Conservation (phyloP, 495 filamentous ascomycete species). For the Alectoria sarmentosa region DNA sequence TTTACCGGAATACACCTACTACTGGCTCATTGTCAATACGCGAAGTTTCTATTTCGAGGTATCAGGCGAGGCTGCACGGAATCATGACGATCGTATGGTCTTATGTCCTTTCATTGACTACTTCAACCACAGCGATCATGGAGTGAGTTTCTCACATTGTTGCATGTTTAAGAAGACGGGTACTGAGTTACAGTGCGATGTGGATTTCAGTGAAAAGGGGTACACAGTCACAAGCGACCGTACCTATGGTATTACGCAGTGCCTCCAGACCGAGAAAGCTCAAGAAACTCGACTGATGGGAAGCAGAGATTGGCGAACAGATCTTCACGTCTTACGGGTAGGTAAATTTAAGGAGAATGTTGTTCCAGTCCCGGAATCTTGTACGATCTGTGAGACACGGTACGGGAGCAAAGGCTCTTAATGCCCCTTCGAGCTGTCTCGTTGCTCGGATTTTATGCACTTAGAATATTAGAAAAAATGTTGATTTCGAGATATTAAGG, state of each 20-base stretch:
- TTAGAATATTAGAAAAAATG: background rate
- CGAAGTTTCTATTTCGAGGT: constrained; percentile 71
- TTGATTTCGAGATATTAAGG: background rate
- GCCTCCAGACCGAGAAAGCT: background rate
- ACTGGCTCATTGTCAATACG: constrained; percentile 80
- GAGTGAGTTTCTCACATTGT: constrained; percentile 25
- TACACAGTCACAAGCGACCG: constrained; percentile 55
- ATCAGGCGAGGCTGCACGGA: constrained; percentile 42
- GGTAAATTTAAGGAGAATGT: background rate
- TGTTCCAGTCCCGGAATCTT: background rate
- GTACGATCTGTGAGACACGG: background rate
- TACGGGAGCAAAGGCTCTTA: background rate
- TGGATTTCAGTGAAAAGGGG: constrained; percentile 48
- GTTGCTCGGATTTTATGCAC: background rate
- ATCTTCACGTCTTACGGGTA: constrained; percentile 71
- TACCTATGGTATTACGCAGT: constrained; percentile 44
- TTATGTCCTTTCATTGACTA: constrained; percentile 82
- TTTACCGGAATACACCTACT: constrained; percentile 53
- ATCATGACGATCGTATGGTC: constrained; percentile 65
- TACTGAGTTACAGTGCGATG: constrained; percentile 46
- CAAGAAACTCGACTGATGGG: background rate
- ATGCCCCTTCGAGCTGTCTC: background rate
- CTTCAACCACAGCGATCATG: constrained; percentile 69
- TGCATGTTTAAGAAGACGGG: background rate
- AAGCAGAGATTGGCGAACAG: constrained; percentile 54